A percentile compares a stretch with the other conserved stretches of the same genome.
Conservation (phyloP, 768 basidiomycete genomes). For the Rossbeevera mucosa region DNA sequence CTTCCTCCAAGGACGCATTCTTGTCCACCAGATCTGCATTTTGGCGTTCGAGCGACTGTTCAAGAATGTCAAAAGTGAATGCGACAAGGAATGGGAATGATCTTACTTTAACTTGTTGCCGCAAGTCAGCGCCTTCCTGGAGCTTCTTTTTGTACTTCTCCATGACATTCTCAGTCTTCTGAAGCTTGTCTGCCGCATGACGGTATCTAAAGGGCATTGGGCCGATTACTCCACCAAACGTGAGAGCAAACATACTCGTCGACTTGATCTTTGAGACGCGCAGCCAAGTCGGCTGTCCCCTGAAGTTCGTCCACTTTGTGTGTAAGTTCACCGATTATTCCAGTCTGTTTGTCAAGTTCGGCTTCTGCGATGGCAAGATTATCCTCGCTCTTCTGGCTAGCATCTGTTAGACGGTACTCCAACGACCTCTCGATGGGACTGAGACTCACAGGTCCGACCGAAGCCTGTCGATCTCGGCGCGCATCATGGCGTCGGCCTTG, state of each 20-base stretch:
- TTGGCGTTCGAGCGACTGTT: slow-evolving; percentile 83
- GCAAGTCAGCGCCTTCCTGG: slow-evolving; percentile 87
- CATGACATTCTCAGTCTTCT: slow-evolving; percentile 96
- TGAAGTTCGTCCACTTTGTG: slow-evolving; percentile 81
- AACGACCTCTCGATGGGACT: neutral
- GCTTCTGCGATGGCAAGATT: slow-evolving; percentile 77
- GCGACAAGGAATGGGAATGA: slow-evolving; percentile 10
- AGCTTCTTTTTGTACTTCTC: slow-evolving; percentile 99
- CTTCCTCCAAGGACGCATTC: slow-evolving; percentile 88
- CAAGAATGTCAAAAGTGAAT: neutral
- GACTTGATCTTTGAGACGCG: slow-evolving; percentile 82
- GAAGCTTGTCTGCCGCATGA: slow-evolving; percentile 86
- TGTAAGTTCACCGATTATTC: slow-evolving; percentile 64
- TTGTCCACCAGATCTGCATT: slow-evolving; percentile 89
- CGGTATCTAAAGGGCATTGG: slow-evolving; percentile 55
- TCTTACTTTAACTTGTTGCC: slow-evolving; percentile 76
- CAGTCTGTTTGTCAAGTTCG: slow-evolving; percentile 77
- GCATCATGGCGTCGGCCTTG: slow-evolving; percentile 71
- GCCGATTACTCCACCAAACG: neutral
- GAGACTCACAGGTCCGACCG: slow-evolving; percentile 76
- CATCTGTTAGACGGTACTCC: slow-evolving; percentile 26
- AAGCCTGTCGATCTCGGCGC: slow-evolving; percentile 77
- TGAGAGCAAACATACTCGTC: slow-evolving; percentile 62
- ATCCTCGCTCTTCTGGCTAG: slow-evolving; percentile 91
- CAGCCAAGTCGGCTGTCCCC: slow-evolving; percentile 68